Evolutionary conservation across 148 eudicot species (phyloP), one percentile per base, ranked within the genome.

Genomic region (Camellia japonica): DNA sequence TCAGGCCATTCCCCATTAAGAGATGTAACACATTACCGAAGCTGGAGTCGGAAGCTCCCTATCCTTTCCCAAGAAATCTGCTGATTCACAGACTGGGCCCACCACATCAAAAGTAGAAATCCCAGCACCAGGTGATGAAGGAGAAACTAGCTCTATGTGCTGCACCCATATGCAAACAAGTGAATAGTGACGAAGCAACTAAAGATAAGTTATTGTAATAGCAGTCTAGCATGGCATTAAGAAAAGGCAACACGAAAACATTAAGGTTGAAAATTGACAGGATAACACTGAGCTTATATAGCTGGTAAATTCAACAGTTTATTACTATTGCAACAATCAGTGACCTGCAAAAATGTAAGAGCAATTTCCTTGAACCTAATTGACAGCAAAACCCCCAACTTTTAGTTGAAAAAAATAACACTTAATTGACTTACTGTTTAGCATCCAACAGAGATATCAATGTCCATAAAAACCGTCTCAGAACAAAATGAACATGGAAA

Each of bases 71-170:
- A 96, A 89, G 86, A 96, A 96, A 89, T 96, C 98, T 0, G 99
- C 97, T 42, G 98, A 96, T 80, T 96, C 99, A 73, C 98, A 96
- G n/a, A 94, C 99, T 0, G 99, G 99, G 75, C 99, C 99, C 20
- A 96, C 99, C 30, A 94, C 93, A 78, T 93, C 99, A 80, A 92
- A 96, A 2, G 90, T 90, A 41, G 93, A 87, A 74, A 89, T 56
- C 84, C 85, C 92, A 8, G 95, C 89, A 74, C 87, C 92, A 19
- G 89, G 81, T 46, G 84, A 81, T 42, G 93, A 56, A 71, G 98
- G 98, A 75, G 97, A 90, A 87, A 94, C 90, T 60, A 90, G 85
- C 88, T 94, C 98, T 76, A 94, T 94, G 82, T 94, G 95, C 97
- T 94, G 95, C 86, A 88, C 11, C 44, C 10, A 76, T 4, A 46